Evolutionary conservation across 192 early-diverging fungal species (phyloP).

Genomic region (Linnemannia hyalina): DNA sequence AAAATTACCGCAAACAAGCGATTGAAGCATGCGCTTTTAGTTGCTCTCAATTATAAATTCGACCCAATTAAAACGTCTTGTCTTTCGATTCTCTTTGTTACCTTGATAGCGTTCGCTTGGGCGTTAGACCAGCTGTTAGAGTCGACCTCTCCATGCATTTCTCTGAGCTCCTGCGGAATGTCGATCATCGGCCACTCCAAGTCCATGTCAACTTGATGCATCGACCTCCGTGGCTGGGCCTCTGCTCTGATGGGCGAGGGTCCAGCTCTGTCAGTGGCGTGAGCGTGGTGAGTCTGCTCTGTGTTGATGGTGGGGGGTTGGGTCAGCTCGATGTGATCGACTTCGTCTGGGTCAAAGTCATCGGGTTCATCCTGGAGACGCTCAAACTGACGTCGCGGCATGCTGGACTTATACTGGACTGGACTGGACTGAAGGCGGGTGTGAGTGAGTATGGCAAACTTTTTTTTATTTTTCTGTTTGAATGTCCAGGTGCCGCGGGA

Average conservation of each 20-base stretch:
- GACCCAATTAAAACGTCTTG: background rate
- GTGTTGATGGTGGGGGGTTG: conserved; percentile 11
- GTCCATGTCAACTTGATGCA: conserved; percentile 31
- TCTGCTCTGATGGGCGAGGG: background rate
- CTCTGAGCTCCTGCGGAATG: conserved; percentile 42
- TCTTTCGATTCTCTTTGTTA: background rate
- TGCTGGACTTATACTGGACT: background rate
- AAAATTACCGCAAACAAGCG: conserved; percentile 1
- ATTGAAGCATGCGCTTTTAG: background rate
- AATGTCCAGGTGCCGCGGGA: background rate
- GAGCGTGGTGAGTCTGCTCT: background rate
- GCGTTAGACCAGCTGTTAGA: conserved; percentile 33
- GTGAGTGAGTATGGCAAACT: background rate
- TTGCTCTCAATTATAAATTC: background rate
- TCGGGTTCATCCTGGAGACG: conserved; percentile 31
- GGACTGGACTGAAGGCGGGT: background rate
- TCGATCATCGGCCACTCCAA: conserved; percentile 48
- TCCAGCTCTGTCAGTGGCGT: background rate
- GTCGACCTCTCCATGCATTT: conserved; percentile 14
- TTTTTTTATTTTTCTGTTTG: background rate
- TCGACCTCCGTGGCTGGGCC: conserved; percentile 15
- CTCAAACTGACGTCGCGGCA: conserved; percentile 23
- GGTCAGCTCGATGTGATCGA: conserved; percentile 21
- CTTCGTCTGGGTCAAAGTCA: conserved; percentile 21
- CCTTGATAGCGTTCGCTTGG: conserved; percentile 47